phyloP scores from a whole-genome alignment of 495 filamentous ascomycete genomes.

The Neurospora sp. region DNA sequence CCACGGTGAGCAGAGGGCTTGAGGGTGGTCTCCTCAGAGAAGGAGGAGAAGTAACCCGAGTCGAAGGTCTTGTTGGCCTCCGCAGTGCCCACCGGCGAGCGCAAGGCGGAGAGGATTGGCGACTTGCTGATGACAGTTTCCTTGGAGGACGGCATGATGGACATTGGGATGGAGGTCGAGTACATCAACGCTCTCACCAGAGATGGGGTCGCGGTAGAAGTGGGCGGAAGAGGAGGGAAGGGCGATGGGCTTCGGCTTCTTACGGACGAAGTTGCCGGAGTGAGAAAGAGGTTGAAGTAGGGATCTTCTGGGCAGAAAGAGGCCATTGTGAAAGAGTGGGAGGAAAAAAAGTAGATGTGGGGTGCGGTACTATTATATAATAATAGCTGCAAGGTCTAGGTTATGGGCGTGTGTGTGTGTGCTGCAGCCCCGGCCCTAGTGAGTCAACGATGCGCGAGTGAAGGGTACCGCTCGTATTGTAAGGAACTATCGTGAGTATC shows the following conservation, averaged over 20 bases:
- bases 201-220: not conserved
- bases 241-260: not conserved
- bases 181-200: not conserved
- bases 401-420: not conserved
- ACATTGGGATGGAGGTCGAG: not conserved
- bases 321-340: not conserved
- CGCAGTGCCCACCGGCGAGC: not conserved
- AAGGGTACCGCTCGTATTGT: not conserved
- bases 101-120: not conserved
- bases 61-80: not conserved
- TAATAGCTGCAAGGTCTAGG: not conserved
- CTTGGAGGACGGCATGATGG: not conserved
- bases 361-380: not conserved
- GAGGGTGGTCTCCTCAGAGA: not conserved
- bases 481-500: not conserved
- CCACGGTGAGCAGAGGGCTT: not conserved
- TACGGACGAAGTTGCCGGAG: too few species aligned
- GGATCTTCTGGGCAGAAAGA: not conserved
- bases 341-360: not conserved
- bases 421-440: not conserved
- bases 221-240: not conserved
- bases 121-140: not conserved
- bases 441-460: not conserved
- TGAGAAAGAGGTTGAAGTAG: not conserved
- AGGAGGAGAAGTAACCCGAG: conserved; percentile 3